phyloP scores from a whole-genome alignment of 176 grass and related monocot genomes.

The Bolboschoenus planiculmis region DNA sequence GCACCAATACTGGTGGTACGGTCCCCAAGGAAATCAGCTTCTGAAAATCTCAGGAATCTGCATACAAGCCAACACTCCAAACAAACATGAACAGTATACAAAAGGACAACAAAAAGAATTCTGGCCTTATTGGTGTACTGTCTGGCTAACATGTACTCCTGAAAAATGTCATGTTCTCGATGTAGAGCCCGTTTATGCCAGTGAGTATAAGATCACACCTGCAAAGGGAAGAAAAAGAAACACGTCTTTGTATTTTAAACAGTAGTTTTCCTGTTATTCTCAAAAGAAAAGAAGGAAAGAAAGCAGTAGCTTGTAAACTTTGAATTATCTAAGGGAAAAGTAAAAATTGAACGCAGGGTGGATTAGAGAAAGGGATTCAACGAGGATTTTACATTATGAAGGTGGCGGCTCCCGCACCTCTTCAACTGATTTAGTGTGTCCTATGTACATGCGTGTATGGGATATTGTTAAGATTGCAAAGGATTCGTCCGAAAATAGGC shows the following conservation, averaged over 20 bases:
- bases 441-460: constrained; percentile 98
- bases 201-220: not conserved
- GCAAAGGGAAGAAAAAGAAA: not conserved
- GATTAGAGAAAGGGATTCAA: constrained; percentile 70
- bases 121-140: not conserved
- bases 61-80: not conserved
- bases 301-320: not conserved
- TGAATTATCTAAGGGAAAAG: not conserved
- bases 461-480: constrained; percentile 86
- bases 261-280: not conserved
- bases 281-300: not conserved
- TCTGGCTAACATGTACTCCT: not conserved
- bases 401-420: constrained; percentile 84
- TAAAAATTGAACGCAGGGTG: constrained; percentile 49
- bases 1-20: not conserved
- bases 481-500: constrained; percentile 77
- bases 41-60: not conserved
- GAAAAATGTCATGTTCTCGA: not conserved
- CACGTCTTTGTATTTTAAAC: not conserved
- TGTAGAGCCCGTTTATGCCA: not conserved
- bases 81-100: not conserved
- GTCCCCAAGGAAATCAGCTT: not conserved
- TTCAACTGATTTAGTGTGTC: constrained; percentile 93
- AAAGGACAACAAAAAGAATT: not conserved
- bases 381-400: constrained; percentile 87